phyloP scores from a whole-genome alignment of 1,284 basidiomycete genomes.

The Marasmius tenuissimus region DNA sequence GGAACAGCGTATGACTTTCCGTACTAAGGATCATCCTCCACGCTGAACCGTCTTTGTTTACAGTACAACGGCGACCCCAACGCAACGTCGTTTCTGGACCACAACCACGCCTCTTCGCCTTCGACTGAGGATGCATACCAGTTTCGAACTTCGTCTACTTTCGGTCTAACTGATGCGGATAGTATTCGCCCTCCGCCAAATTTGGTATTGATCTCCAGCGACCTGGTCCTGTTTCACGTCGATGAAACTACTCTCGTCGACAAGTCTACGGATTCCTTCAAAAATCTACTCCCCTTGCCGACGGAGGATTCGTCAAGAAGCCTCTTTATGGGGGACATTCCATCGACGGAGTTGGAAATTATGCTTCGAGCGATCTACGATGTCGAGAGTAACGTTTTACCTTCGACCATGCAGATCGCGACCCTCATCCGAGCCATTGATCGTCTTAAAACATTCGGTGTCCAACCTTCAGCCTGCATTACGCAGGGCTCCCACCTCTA shows the following conservation, averaged over 20 bases:
- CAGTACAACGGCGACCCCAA: too few relatives aligned
- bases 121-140: too few relatives aligned
- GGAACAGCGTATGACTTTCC: too few relatives aligned
- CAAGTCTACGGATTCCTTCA: background rate
- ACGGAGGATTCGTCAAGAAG: background rate
- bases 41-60: too few relatives aligned
- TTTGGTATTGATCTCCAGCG: background rate
- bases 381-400: background rate
- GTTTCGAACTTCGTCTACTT: too few relatives aligned
- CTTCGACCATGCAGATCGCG: background rate
- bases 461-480: background rate
- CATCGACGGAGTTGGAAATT: background rate
- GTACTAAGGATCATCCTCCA: too few relatives aligned
- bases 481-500: background rate
- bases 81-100: too few relatives aligned
- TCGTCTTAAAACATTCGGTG: background rate
- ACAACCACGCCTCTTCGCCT: too few relatives aligned
- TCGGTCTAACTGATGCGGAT: too few relatives aligned
- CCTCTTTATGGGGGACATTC: background rate
- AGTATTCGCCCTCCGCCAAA: background rate
- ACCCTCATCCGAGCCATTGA: background rate
- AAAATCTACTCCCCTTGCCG: background rate
- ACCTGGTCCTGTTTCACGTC: background rate
- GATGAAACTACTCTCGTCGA: background rate
- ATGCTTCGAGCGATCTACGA: slow-evolving; percentile 1